These are phyloP conservation scores for Mycena capillaripes DNA, from an alignment of 768 basidiomycete genomes.

Conservation along the genomic window DNA sequence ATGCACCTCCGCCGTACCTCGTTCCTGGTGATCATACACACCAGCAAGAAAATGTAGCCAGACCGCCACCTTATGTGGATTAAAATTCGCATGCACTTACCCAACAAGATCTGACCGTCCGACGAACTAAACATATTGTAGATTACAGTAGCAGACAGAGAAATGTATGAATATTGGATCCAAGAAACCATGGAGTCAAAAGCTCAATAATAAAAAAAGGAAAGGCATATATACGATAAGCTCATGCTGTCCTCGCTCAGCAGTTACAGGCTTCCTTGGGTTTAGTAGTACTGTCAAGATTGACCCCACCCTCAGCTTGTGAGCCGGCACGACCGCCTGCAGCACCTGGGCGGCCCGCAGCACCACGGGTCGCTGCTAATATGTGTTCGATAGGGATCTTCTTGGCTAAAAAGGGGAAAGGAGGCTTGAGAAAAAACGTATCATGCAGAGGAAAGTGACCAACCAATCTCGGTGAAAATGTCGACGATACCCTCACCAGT, in stretches of 20 bases:
- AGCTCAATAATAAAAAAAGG: conserved; percentile 14
- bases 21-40: conserved; percentile 65
- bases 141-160: conserved; percentile 34
- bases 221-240: conserved; percentile 37
- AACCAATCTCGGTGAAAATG: conserved; percentile 98
- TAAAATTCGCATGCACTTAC: conserved; percentile 40
- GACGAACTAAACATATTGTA: conserved; percentile 27
- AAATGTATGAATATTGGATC: conserved; percentile 34
- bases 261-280: conserved; percentile 87
- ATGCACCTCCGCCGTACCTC: conserved; percentile 87
- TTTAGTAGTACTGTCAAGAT: conserved; percentile 79
- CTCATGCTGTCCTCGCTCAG: conserved; percentile 53
- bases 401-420: conserved; percentile 53
- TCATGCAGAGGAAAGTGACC: conserved; percentile 38
- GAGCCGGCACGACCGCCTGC: conserved; percentile 66
- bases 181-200: conserved; percentile 17
- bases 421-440: conserved; percentile 11
- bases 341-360: conserved; percentile 72
- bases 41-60: conserved; percentile 62
- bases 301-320: conserved; percentile 72
- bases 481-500: conserved; percentile 96
- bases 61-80: conserved; percentile 77
- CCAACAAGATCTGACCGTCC: conserved; percentile 4
- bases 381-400: conserved; percentile 92
- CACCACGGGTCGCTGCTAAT: conserved; percentile 84